Evolutionary conservation across 495 filamentous ascomycete species (phyloP), one percentile per base, ranked within the genome.

Genomic region (Apodospora peruviana): DNA sequence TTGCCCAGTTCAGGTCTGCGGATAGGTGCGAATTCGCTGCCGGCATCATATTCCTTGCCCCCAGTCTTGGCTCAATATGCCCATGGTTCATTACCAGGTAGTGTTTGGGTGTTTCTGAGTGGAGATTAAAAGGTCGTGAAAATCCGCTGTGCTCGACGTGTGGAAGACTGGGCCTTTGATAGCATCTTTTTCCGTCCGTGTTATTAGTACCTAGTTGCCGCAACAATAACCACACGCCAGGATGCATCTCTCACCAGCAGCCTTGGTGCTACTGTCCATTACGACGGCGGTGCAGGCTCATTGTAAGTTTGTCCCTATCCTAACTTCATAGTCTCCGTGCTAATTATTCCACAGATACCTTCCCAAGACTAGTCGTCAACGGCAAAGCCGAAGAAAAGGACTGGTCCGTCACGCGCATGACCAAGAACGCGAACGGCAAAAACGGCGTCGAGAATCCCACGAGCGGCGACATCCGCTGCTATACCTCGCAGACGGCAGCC

Each of bases 401-500:
- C 57, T 72, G 62, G 66, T 66, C 59, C n/a, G 64, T 60, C n/a
- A 69, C 66, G 7, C 67, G 67, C 39, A 65, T 48, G 56, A 69
- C 69, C 35, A 70, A 69, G 51, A 72, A 72, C 24, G 57, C 51
- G 36, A 51, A 70, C 22, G 60, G 55, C 62, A 70, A 70, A 51
- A 45, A 50, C 12, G 66, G 67, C 9, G 64, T 80, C 22, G 61
- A 62, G 29, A 62, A 65, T 43, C 65, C 69, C 0, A 64, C 65
- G 9, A 67, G 55, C 35, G 57, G 56, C 3, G 73, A 76, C 44
- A 70, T 80, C 21, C 62, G 75, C 32, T 79, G 75, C 64, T 75
- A 73, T 48, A 53, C 60, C 4, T 66, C 64, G 8, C 59, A 64
- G 44, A 56, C 57, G 5, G 67, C 71, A 1, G 55, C 70, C n/a